These are phyloP conservation scores for Tolypocladium paradoxum DNA, from an alignment of 2,329 filamentous ascomycete genomes.

Conservation along the genomic window DNA sequence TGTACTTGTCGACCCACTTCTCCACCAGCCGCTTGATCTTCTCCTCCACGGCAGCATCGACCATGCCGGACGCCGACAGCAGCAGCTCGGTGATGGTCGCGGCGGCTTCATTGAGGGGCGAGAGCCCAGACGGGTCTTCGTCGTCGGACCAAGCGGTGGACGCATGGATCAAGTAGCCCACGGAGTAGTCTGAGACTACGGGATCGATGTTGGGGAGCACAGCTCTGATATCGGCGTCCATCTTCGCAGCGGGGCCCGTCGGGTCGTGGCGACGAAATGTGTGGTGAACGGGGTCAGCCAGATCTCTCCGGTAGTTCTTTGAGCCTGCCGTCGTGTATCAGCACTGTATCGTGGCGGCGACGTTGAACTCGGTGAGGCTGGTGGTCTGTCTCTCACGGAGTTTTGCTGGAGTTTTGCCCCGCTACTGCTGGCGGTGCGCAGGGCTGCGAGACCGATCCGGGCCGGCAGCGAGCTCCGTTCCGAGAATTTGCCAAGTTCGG, in stretches of 20 bases:
- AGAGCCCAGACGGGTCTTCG: slow-evolving; percentile 55
- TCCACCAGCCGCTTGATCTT: slow-evolving; percentile 75
- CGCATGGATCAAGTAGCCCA: slow-evolving; percentile 89
- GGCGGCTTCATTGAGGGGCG: slow-evolving; percentile 77
- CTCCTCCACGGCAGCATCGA: slow-evolving; percentile 59
- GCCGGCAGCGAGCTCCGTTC: background rate
- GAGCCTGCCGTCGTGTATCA: background rate
- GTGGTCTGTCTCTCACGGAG: background rate
- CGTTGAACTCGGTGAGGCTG: background rate
- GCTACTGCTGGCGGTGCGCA: background rate
- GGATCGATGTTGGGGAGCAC: slow-evolving; percentile 82
- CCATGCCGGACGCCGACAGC: slow-evolving; percentile 82
- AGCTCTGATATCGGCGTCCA: slow-evolving; percentile 82
- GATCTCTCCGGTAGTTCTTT: background rate
- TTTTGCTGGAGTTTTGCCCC: background rate
- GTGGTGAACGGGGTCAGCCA: background rate
- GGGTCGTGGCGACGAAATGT: background rate
- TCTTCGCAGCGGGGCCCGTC: slow-evolving; percentile 26
- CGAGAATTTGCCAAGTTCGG: background rate
- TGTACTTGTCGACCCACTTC: slow-evolving; percentile 80
- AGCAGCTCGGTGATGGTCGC: slow-evolving; percentile 77
- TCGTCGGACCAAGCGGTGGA: slow-evolving; percentile 73
- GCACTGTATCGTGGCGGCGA: background rate
- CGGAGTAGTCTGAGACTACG: slow-evolving; percentile 82
- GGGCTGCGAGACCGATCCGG: background rate